A percentile compares a stretch with the other conserved stretches of the same genome.
Conservation (phyloP, 805 yeast genomes). For the Torulaspora microellipsoides region DNA sequence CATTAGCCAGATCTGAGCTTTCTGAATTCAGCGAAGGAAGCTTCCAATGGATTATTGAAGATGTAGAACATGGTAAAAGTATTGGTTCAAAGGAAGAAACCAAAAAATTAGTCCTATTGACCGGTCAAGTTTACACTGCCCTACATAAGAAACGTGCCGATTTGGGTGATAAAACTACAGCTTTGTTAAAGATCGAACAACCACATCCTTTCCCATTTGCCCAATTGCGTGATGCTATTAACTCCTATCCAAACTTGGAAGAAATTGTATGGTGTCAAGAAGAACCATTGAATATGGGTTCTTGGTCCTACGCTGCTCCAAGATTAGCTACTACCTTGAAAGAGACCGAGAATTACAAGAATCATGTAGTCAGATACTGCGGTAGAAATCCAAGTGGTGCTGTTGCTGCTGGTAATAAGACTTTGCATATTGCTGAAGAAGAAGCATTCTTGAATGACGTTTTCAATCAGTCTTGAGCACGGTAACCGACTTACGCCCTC, state of each 20-base stretch:
- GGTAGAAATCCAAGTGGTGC: slow-evolving; percentile 98
- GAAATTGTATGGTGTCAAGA: slow-evolving; percentile 98
- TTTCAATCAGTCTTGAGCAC: slow-evolving; percentile 35
- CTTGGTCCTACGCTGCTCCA: slow-evolving; percentile 75
- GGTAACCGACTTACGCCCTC: no score
- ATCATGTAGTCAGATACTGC: slow-evolving; percentile 66
- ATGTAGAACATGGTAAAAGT: slow-evolving; percentile 73
- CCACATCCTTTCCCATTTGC: slow-evolving; percentile 98
- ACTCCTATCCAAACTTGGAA: slow-evolving; percentile 73
- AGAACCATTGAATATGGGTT: slow-evolving; percentile 97
- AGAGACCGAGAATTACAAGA: slow-evolving; percentile 68
- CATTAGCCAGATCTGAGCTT: slow-evolving; percentile 85
- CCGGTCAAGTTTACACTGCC: slow-evolving; percentile 95
- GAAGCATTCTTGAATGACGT: slow-evolving; percentile 78
- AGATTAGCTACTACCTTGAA: slow-evolving; percentile 72
- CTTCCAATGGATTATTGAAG: slow-evolving; percentile 96
- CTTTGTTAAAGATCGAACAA: slow-evolving; percentile 87
- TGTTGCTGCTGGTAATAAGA: slow-evolving; percentile 96
- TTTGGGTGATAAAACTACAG: slow-evolving; percentile 73
- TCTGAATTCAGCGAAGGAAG: slow-evolving; percentile 85
- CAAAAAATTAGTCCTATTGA: slow-evolving; percentile 75
- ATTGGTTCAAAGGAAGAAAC: slow-evolving; percentile 77
- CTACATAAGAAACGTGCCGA: slow-evolving; percentile 83
- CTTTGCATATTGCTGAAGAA: slow-evolving; percentile 84
- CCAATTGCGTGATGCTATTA: slow-evolving; percentile 78